Conservation (phyloP, 2,329 filamentous ascomycete genomes). For the Colletotrichum cereale region DNA sequence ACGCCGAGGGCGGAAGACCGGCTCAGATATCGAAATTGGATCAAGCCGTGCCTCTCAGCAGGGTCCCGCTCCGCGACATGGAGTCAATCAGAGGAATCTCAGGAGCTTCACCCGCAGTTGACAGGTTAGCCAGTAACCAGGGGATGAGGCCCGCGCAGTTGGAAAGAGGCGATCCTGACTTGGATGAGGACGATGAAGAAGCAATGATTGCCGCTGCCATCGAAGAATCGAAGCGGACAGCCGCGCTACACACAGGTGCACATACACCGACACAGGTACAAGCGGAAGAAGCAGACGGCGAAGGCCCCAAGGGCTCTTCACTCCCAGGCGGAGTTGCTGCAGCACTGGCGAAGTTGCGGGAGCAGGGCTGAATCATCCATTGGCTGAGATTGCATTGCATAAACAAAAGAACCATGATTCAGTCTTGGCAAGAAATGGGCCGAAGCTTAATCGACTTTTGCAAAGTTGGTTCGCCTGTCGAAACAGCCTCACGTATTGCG, state of each 20-base stretch:
- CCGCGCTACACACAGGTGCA: constrained; percentile 44
- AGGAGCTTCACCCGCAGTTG: constrained; percentile 42
- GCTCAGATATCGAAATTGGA: constrained; percentile 49
- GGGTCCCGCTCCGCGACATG: constrained; percentile 58
- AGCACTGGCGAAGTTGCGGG: constrained; percentile 69
- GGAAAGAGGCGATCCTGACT: constrained; percentile 53
- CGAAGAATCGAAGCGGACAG: constrained; percentile 59
- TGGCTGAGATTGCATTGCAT: background rate
- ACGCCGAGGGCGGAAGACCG: constrained; percentile 45
- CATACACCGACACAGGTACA: constrained; percentile 39
- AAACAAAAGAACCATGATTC: background rate
- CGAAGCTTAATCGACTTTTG: constrained; percentile 23
- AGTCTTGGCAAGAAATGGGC: constrained; percentile 7
- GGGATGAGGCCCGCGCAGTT: constrained; percentile 49
- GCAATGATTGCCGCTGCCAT: constrained; percentile 62
- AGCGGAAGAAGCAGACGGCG: constrained; percentile 41
- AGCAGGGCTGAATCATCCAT: constrained; percentile 52
- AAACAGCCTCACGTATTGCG: background rate
- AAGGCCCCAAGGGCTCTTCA: constrained; percentile 52
- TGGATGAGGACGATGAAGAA: constrained; percentile 62
- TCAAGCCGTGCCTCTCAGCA: constrained; percentile 55
- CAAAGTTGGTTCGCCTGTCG: background rate
- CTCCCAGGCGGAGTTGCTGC: constrained; percentile 71
- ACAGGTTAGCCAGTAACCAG: constrained; percentile 23
- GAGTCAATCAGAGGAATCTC: constrained; percentile 42